Evolutionary conservation across 2,329 filamentous ascomycete genomes (phyloP), one percentile per base, ranked within the genome.

Genomic region (Trichophyton mentagrophytes): DNA sequence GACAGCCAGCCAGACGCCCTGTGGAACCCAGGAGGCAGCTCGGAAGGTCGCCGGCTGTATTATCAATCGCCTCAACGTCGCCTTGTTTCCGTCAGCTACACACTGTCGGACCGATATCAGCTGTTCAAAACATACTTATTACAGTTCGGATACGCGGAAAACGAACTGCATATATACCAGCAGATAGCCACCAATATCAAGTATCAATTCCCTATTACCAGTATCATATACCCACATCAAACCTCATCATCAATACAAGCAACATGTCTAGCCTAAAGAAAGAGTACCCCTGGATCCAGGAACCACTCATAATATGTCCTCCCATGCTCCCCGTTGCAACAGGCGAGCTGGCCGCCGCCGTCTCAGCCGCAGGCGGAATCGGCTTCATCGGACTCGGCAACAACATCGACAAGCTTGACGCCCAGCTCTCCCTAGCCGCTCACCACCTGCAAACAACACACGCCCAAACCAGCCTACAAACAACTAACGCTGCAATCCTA

Each of bases 311-410:
- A 33, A 76, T 80, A 53, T 77, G 78, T 42, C 86, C 85, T 1
- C 87, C 87, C 0, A 89, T 90, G 87, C 81, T 85, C 53, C 77
- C 84, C 40, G 82, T 89, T 60, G 75, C 79, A 66, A 78, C 70
- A 67, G 79, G 69, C 63, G 78, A 68, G 0, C 78, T 89, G 2
- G 83, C 85, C 2, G 74, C 84, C 36, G 79, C 83, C 49, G 79
- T 88, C 13, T 84, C 81, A 1, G 73, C 72, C 65, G 80, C 81
- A 36, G 78, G 79, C 3, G 79, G 79, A 3, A 63, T 81, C 1
- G 81, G 76, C 3, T 77, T 90, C 65, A 76, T 83, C n/a, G 74
- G 76, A 0, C 84, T 82, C 1, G 85, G 84, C 1, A 89, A 69
- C 61, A 69, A 73, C 59, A 61, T 71, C 9, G 63, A 67, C 3